Evolutionary conservation across 192 early-diverging fungal species (phyloP), one percentile per base, ranked within the genome.

Genomic region (Diversispora epigaea): DNA sequence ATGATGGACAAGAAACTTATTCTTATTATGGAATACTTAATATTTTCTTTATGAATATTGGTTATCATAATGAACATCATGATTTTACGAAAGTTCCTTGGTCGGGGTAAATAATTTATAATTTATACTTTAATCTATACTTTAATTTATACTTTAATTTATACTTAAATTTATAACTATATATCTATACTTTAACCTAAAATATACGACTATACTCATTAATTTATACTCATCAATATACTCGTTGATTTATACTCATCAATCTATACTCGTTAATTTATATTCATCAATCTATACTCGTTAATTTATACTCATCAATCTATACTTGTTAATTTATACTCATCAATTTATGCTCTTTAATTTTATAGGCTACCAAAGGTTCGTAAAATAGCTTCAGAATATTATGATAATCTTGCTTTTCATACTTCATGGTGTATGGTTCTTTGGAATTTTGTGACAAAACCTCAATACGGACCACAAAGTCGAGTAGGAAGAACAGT

Each of bases 31-130:
- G 95, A 25, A 83, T 86, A 66, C 82, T 94, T 57, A 98, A 98
- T 86, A 79, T 81, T 57, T 85, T 93, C 50, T 93, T 91, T 80
- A 90, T 95, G 84, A 98, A 98, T 89, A 93, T 97, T 76, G 96
- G 96, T 50, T 95, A 94, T 81, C 96, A 98, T 84, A 97, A 95
- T 80, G 96, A 98, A 86, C 96, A 98, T 88, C 95, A 98, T 84
- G 96, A 98, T 82, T 97, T 97, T 85, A 64, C 62, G 1, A 64
- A 41, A 40, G 39, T 64, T 12, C 9, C 4, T 60, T 3, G 11
- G 22, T n/a, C n/a, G 22, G 19, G 17, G 50, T 52, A 32, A 32
- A 32, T 32, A 32, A 32, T 32, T 32, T 32, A 32, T 32, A 32
- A 32, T 32, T 32, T 32, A 32, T 32, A 32, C 0, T 32, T 32